These are phyloP conservation scores for Mycosarcoma maydis DNA, from an alignment of 1,284 basidiomycete species.

Conservation along the genomic window DNA sequence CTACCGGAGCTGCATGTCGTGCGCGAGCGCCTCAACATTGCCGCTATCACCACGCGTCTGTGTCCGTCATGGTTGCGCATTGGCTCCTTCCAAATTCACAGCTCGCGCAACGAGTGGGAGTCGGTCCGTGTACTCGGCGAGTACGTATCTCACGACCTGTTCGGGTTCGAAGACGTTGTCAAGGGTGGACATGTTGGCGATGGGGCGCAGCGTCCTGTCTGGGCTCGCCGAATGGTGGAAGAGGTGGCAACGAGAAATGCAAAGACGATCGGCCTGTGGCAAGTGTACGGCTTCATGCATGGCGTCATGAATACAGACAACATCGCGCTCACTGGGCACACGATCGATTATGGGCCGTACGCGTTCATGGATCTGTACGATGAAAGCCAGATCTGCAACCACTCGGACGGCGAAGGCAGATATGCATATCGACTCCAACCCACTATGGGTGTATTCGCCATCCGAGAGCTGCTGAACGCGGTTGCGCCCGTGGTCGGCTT, in stretches of 20 bases:
- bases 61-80: constrained; percentile 91
- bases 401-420: constrained; percentile 83
- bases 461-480: constrained; percentile 31
- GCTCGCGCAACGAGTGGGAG: constrained; percentile 71
- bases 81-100: constrained; percentile 88
- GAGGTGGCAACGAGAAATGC: constrained; percentile 80
- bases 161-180: constrained; percentile 49
- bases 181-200: constrained; percentile 23
- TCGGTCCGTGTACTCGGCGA: constrained; percentile 72
- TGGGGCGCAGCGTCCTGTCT: constrained; percentile 22
- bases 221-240: constrained; percentile 49
- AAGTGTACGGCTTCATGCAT: constrained; percentile 70
- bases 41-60: constrained; percentile 82
- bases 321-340: constrained; percentile 81
- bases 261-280: constrained; percentile 90
- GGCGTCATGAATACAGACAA: constrained; percentile 91
- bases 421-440: constrained; percentile 77
- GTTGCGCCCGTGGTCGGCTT: constrained; percentile 48
- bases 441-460: constrained; percentile 69
- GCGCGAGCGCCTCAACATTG: constrained; percentile 82
- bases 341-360: constrained; percentile 84
- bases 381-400: constrained; percentile 87
- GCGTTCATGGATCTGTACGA: constrained; percentile 84
- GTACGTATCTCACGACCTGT: constrained; percentile 77
- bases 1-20: constrained; percentile 79